Conservation (phyloP, 257 asterid genomes). For the Capsicum baccatum region DNA sequence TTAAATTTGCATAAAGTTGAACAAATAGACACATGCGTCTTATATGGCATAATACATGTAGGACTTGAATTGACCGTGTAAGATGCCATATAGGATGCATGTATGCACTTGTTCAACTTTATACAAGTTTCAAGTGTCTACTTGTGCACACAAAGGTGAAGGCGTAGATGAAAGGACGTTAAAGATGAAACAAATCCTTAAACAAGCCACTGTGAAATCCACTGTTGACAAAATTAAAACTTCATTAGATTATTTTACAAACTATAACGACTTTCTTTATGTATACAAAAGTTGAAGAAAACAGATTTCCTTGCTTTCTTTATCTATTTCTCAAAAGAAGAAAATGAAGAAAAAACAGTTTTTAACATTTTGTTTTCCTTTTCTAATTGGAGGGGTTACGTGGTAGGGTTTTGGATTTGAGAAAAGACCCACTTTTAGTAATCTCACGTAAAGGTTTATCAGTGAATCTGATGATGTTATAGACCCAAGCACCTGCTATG, state of each 20-base stretch:
- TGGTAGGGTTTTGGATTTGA: slow-evolving; percentile 15
- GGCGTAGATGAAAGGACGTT: no score
- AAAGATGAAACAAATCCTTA: neutral
- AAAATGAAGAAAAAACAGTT: neutral
- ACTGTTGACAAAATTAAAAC: neutral
- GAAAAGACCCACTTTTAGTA: slow-evolving; percentile 33
- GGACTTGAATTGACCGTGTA: no score
- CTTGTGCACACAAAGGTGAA: no score
- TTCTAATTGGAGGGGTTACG: slow-evolving; percentile 25
- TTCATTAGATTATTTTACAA: neutral
- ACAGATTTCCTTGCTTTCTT: neutral
- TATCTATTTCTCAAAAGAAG: neutral
- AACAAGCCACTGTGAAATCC: neutral
- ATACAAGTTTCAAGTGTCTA: no score
- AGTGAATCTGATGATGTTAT: slow-evolving; percentile 33
- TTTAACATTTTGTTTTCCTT: no score
- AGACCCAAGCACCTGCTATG: slow-evolving; percentile 48
- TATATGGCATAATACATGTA: no score
- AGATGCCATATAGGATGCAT: no score
- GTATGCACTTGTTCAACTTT: no score
- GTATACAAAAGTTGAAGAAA: neutral
- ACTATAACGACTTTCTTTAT: neutral
- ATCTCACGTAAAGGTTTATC: slow-evolving; percentile 34
- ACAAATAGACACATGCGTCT: no score
- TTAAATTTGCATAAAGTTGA: no score